A percentile compares a stretch with the other conserved stretches of the same genome.
phyloP scores from a whole-genome alignment of 345 rosid genomes.

The Bruguiera gymnorhiza region DNA sequence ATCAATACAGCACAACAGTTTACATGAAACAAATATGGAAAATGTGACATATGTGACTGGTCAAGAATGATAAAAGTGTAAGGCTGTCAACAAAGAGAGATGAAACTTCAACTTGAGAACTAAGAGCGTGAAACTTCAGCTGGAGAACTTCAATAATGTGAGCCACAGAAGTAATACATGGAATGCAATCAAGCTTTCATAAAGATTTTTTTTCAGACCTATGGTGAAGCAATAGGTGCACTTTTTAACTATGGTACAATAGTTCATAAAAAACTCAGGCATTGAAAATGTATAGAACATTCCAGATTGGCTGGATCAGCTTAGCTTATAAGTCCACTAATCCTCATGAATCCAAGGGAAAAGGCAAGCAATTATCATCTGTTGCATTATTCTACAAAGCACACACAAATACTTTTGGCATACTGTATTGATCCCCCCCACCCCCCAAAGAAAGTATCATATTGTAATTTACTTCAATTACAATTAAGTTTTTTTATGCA shows the following conservation, averaged over 20 bases:
- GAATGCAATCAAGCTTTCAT: not conserved
- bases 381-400: not conserved
- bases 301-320: no score
- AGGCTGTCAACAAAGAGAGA: not conserved
- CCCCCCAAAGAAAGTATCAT: not conserved
- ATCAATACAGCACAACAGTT: slow-evolving; percentile 13
- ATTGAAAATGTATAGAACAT: slow-evolving; percentile 1
- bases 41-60: not conserved
- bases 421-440: no score
- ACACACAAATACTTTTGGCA: not conserved
- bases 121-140: no score
- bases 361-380: not conserved
- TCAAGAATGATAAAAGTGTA: no score
- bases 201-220: not conserved
- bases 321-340: no score
- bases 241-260: no score
- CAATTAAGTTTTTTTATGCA: not conserved
- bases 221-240: not conserved
- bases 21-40: not conserved
- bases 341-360: not conserved
- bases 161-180: not conserved
- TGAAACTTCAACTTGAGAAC: not conserved
- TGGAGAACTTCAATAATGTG: not conserved
- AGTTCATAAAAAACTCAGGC: not conserved
- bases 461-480: not conserved